Conservation (phyloP, 371 early-diverging fungal genomes). For the Cokeromyces recurvatus region DNA sequence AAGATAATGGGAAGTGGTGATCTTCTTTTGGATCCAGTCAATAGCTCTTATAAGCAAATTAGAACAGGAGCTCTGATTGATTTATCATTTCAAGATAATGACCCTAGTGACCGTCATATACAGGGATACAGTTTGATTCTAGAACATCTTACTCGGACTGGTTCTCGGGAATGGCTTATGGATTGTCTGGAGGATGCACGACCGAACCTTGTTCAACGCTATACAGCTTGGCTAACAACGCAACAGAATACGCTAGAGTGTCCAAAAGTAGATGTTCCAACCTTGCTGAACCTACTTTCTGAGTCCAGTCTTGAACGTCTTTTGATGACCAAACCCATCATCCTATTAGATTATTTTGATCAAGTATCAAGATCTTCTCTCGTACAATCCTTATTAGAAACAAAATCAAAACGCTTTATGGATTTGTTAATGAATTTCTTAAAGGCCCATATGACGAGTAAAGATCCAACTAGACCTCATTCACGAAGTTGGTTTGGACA, state of each 20-base stretch:
- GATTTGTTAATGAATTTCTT: conserved; percentile 19
- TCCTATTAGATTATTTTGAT: conserved; percentile 25
- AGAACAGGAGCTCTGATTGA: conserved; percentile 32
- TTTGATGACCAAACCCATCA: conserved; percentile 1
- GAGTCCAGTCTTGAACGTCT: conserved; percentile 14
- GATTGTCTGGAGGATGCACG: conserved; percentile 20
- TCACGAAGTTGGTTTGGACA: conserved; percentile 32
- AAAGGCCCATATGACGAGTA: conserved; percentile 12
- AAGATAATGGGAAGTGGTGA: background rate
- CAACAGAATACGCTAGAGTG: no score
- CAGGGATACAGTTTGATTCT: conserved; percentile 21
- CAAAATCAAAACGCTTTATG: conserved; percentile 21
- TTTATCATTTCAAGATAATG: conserved; percentile 14
- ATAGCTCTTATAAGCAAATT: no score
- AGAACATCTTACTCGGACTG: conserved; percentile 12
- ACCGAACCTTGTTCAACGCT: conserved; percentile 15
- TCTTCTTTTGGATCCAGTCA: conserved; percentile 5
- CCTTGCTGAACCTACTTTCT: conserved; percentile 6
- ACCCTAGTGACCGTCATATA: conserved; percentile 3
- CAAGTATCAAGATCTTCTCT: conserved; percentile 22
- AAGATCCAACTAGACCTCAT: background rate
- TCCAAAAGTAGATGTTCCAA: conserved; percentile 16
- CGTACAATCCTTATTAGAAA: conserved; percentile 11
- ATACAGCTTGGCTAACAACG: conserved; percentile 22
- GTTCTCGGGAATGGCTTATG: conserved; percentile 8